Evolutionary conservation across 2,329 filamentous ascomycete genomes (phyloP), one percentile per base, ranked within the genome.

Genomic region (Penicillium italicum): DNA sequence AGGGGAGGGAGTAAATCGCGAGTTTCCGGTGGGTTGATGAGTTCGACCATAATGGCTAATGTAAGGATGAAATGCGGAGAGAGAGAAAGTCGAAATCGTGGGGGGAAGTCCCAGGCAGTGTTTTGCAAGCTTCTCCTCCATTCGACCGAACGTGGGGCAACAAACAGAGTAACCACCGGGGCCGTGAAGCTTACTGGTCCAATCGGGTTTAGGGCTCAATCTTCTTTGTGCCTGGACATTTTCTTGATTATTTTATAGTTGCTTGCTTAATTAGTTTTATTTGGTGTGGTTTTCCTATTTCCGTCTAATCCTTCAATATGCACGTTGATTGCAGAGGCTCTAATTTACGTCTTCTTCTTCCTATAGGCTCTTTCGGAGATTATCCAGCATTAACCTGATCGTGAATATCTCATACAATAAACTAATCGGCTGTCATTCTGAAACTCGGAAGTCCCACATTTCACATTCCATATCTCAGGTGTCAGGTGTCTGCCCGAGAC

Each of bases 1-100:
- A 87, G 75, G 34, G 85, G 84, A 56, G 82, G 84, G 20, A 87
- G 79, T 14, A 87, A 74, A 38, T 78, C 74, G 59, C 80, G 78
- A 50, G 82, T 75, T 57, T 84, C 76, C 28, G 84, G 85, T 37
- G 77, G 74, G 50, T 78, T 78, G 54, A 84, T 80, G 52, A 78
- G 72, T 62, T 82, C 77, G 66, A 82, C 81, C 74, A 82, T 82
- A 60, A 69, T 77, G 18, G 26, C 4, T 30, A 45, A 34, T 50
- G 20, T 37, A 34, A 36, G 20, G 26, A 34, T 18, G 37, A 37
- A 44, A 54, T 47, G 50, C 42, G 42, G 40, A 54, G 47, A 46
- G 33, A 34, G 36, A 28, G 50, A 41, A 43, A 28, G 26, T 45
- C 20, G 49, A 53, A 52, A 43, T 20, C 26, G 33, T 43, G 48